Percentiles rank a stretch among this genome's conserved stretches.
These are phyloP conservation scores for Phytopythium oedochilum DNA, from an alignment of 352 stramenopile genomes.

Conservation along the genomic window DNA sequence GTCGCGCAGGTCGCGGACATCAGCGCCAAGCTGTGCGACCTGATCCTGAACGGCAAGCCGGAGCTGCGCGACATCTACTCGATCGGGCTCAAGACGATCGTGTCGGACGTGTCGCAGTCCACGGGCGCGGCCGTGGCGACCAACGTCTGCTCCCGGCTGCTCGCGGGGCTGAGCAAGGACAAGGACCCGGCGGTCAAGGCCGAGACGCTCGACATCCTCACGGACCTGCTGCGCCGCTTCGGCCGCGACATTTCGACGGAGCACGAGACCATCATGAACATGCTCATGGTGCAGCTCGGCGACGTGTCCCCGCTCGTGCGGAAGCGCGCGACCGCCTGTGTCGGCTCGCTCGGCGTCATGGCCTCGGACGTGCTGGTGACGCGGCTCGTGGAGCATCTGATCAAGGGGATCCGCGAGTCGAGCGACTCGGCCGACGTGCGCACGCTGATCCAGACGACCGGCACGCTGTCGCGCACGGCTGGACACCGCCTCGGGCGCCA, in stretches of 20 bases:
- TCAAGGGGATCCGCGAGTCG: conserved; percentile 86
- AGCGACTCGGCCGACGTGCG: conserved; percentile 74
- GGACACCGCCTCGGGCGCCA: conserved; percentile 94
- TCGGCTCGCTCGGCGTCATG: conserved; percentile 95
- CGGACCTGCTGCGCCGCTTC: conserved; percentile 95
- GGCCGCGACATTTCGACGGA: conserved; percentile 86
- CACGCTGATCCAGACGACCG: conserved; percentile 96
- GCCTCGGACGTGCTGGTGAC: conserved; percentile 93
- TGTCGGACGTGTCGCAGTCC: conserved; percentile 89
- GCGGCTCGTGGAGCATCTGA: conserved; percentile 89
- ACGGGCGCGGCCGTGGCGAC: conserved; percentile 88
- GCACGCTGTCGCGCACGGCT: conserved; percentile 94
- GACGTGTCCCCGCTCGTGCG: conserved; percentile 87
- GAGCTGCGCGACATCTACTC: conserved; percentile 99
- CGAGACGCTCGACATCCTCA: conserved; percentile 96
- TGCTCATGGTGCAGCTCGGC: conserved; percentile 80
- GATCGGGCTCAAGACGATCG: conserved; percentile 97
- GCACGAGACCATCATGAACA: conserved; percentile 88
- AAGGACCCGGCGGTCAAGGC: conserved; percentile 85
- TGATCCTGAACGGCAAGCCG: conserved; percentile 95
- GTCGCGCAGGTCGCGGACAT: conserved; percentile 95
- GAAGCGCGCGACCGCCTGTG: conserved; percentile 94
- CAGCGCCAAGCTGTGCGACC: conserved; percentile 94
- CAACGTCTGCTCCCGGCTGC: conserved; percentile 56
- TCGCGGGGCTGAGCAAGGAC: conserved; percentile 59